phyloP scores from a whole-genome alignment of 768 basidiomycete genomes.

The Neoboletus magnificus region DNA sequence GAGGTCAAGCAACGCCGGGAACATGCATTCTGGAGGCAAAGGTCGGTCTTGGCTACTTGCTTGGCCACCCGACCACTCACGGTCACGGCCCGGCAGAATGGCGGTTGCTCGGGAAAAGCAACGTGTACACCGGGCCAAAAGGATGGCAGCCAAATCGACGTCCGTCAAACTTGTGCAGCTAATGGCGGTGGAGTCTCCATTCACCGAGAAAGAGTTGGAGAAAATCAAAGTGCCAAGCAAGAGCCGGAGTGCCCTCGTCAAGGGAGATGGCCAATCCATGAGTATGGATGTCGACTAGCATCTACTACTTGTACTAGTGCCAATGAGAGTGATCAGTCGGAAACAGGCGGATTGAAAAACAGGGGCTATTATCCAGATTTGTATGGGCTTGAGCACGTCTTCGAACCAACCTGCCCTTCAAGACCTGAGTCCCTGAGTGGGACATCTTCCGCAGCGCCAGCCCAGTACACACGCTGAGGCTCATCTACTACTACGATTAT shows the following conservation, averaged over 20 bases:
- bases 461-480: neutral
- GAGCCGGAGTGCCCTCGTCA: constrained; percentile 68
- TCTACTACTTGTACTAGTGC: neutral
- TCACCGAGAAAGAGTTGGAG: constrained; percentile 55
- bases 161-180: constrained; percentile 70
- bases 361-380: constrained; percentile 24
- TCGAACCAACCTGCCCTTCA: neutral
- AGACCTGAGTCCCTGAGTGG: constrained; percentile 4
- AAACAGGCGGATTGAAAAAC: neutral
- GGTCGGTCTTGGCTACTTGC: constrained; percentile 39
- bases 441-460: constrained; percentile 2
- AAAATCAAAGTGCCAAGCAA: constrained; percentile 74
- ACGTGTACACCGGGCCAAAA: constrained; percentile 68
- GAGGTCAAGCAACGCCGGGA: constrained; percentile 92
- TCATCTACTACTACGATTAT: neutral
- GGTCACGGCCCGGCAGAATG: constrained; percentile 57
- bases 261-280: constrained; percentile 85
- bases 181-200: constrained; percentile 40
- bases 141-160: constrained; percentile 46
- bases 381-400: constrained; percentile 7
- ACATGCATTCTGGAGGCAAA: constrained; percentile 93
- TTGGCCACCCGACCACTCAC: neutral
- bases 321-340: neutral
- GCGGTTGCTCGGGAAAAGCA: constrained; percentile 76
- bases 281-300: constrained; percentile 80